Conservation (phyloP, 345 rosid genomes). For the Populus pruinosa region DNA sequence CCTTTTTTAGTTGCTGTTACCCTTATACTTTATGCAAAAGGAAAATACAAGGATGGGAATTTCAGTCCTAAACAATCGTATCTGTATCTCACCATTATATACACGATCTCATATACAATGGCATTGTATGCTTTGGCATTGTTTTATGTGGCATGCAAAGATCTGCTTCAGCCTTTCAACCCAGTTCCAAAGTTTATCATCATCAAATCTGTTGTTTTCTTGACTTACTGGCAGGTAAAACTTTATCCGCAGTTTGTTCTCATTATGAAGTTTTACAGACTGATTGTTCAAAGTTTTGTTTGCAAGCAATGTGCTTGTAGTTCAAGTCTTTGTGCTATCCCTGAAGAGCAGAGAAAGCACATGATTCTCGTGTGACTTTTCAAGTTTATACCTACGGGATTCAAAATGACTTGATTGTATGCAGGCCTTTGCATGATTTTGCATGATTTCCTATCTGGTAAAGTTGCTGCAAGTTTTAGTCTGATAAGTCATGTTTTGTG, state of each 20-base stretch:
- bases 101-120: slow-evolving; percentile 81
- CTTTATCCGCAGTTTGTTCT: background rate
- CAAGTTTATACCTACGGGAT: background rate
- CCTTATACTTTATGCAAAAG: slow-evolving; percentile 83
- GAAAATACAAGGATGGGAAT: slow-evolving; percentile 94
- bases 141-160: slow-evolving; percentile 94
- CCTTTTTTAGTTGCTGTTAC: slow-evolving; percentile 88
- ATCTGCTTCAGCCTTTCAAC: slow-evolving; percentile 96
- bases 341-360: background rate
- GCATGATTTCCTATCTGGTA: background rate
- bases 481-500: background rate
- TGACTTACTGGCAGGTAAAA: slow-evolving; percentile 97
- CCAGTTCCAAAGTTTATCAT: slow-evolving; percentile 96
- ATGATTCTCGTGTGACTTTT: background rate
- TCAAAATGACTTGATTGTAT: background rate
- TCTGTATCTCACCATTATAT: slow-evolving; percentile 86
- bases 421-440: background rate
- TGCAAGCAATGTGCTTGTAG: background rate
- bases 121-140: slow-evolving; percentile 86
- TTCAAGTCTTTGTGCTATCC: background rate
- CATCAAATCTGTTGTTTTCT: slow-evolving; percentile 91
- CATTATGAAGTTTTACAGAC: background rate
- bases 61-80: slow-evolving; percentile 85
- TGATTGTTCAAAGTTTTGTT: background rate
- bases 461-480: background rate